phyloP scores from a whole-genome alignment of 1,284 basidiomycete genomes.

The Rhodotorula mucilaginosa region DNA sequence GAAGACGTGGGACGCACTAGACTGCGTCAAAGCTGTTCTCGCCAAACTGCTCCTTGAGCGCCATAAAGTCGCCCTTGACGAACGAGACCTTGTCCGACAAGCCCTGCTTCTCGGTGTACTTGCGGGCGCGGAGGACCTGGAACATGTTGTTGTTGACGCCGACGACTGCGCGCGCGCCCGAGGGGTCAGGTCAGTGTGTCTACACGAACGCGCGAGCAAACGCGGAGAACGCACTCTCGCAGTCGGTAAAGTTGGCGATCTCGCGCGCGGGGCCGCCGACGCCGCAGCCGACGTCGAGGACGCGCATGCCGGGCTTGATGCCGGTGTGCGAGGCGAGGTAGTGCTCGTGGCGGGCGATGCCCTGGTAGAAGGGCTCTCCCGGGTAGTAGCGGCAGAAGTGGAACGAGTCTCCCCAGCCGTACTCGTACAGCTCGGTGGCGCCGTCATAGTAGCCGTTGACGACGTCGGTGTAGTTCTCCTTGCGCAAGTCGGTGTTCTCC shows the following conservation, averaged over 20 bases:
- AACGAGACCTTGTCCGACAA: slow-evolving; percentile 75
- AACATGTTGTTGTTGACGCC: slow-evolving; percentile 97
- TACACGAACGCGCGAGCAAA: neutral
- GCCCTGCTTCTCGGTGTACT: slow-evolving; percentile 77
- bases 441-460: slow-evolving; percentile 96
- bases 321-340: slow-evolving; percentile 85
- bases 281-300: slow-evolving; percentile 97
- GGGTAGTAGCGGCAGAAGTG: slow-evolving; percentile 97
- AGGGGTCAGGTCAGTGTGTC: neutral
- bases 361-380: slow-evolving; percentile 81
- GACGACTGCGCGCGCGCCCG: slow-evolving; percentile 56
- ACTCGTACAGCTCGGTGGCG: slow-evolving; percentile 95
- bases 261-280: slow-evolving; percentile 95
- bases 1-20: slow-evolving; percentile 43
- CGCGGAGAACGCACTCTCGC: slow-evolving; percentile 49
- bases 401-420: slow-evolving; percentile 78
- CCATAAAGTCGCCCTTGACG: slow-evolving; percentile 93
- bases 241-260: slow-evolving; percentile 88
- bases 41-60: slow-evolving; percentile 85
- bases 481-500: slow-evolving; percentile 68
- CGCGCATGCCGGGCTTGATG: slow-evolving; percentile 83
- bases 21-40: slow-evolving; percentile 93
- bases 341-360: slow-evolving; percentile 89
- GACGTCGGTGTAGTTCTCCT: slow-evolving; percentile 81
- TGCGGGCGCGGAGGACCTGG: slow-evolving; percentile 80